Percentiles rank a stretch among this genome's conserved stretches.
These are phyloP conservation scores for Lactarius trivialis DNA, from an alignment of 768 basidiomycete species.

Conservation along the genomic window DNA sequence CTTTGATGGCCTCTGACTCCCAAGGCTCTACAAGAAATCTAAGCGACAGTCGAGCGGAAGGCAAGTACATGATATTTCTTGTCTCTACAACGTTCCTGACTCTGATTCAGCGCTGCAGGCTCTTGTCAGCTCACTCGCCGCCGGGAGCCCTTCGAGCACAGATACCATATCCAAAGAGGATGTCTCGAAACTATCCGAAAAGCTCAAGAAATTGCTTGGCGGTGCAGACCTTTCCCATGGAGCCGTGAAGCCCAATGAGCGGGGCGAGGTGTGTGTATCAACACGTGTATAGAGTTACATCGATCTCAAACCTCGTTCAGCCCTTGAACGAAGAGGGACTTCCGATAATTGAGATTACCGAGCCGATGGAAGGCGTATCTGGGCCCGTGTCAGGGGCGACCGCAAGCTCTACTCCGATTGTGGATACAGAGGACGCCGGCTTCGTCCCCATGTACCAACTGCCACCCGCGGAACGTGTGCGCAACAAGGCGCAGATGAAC, in stretches of 20 bases:
- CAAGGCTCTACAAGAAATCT: neutral
- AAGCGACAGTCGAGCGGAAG: conserved; percentile 14
- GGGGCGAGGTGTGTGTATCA: conserved; percentile 53
- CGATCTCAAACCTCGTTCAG: conserved; percentile 34
- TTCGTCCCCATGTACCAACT: conserved; percentile 43
- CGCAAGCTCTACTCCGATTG: neutral
- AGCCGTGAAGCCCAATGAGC: conserved; percentile 40
- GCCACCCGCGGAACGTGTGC: conserved; percentile 41
- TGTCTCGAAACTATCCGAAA: conserved; percentile 49
- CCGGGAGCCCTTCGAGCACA: conserved; percentile 13
- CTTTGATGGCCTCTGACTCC: conserved; percentile 10
- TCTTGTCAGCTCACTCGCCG: conserved; percentile 34
- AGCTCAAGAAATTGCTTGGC: conserved; percentile 52
- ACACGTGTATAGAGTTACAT: conserved; percentile 9
- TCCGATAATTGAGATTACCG: conserved; percentile 72
- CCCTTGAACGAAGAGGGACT: conserved; percentile 71
- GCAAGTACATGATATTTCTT: neutral
- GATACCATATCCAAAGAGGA: conserved; percentile 41
- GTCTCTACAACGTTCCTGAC: neutral
- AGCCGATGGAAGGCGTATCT: conserved; percentile 33
- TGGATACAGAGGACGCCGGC: conserved; percentile 37
- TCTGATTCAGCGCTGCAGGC: conserved; percentile 34
- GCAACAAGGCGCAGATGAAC: conserved; percentile 51
- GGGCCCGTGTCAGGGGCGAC: conserved; percentile 26
- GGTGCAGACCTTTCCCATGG: conserved; percentile 27